Evolutionary conservation across 2,329 filamentous ascomycete genomes (phyloP).

Genomic region (Talaromyces sp.): DNA sequence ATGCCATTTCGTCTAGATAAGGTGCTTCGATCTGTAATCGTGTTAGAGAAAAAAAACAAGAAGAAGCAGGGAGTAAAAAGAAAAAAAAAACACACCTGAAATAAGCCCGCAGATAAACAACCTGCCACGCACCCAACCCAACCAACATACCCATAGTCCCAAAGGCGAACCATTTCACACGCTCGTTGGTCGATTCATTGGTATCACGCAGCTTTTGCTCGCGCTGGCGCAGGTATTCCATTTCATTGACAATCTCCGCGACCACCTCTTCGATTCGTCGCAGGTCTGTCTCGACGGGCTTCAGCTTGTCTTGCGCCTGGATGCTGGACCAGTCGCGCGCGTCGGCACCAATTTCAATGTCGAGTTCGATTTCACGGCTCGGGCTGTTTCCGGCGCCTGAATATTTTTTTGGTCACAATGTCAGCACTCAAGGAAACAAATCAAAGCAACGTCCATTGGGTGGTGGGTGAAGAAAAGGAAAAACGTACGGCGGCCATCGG

Average conservation of each 20-base stretch:
- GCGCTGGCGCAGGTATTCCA: constrained; percentile 86
- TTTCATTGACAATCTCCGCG: constrained; percentile 81
- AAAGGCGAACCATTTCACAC: constrained; percentile 98
- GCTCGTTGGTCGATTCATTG: constrained; percentile 98
- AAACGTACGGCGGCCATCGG: constrained; percentile 54
- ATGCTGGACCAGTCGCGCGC: constrained; percentile 98
- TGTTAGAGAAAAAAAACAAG: background rate
- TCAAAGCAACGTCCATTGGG: background rate
- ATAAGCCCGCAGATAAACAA: constrained; percentile 94
- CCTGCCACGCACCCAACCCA: constrained; percentile 90
- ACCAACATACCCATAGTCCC: constrained; percentile 88
- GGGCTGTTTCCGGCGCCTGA: constrained; percentile 44
- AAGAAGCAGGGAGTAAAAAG: background rate
- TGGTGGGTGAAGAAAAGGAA: background rate
- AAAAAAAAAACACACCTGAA: constrained; percentile 59
- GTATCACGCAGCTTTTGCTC: constrained; percentile 97
- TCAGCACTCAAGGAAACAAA: background rate
- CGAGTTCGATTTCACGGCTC: constrained; percentile 75
- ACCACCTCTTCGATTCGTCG: constrained; percentile 89
- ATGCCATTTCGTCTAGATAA: constrained; percentile 46
- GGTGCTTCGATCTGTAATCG: constrained; percentile 59
- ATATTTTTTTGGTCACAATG: background rate
- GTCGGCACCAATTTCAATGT: constrained; percentile 93
- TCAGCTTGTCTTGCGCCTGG: constrained; percentile 93
- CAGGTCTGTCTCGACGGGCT: constrained; percentile 92